Conservation (phyloP, 306 rosid genomes). For the Citrullus amarus region DNA sequence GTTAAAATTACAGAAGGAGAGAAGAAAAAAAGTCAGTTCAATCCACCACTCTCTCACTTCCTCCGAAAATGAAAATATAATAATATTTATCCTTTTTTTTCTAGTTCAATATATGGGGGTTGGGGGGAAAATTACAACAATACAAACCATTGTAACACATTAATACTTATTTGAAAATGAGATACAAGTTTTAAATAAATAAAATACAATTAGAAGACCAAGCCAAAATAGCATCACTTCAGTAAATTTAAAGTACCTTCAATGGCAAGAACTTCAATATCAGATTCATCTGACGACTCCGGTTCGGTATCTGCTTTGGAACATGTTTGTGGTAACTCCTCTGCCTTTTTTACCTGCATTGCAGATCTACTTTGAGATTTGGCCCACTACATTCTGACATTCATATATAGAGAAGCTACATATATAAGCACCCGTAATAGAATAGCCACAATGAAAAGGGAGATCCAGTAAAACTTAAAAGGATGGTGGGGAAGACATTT, state of each 20-base stretch:
- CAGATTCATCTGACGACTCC: conserved; percentile 28
- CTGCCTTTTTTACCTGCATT: conserved; percentile 57
- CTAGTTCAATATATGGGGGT: too few species aligned
- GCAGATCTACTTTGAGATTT: conserved; percentile 14
- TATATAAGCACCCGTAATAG: neutral
- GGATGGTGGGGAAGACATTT: neutral
- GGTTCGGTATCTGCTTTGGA: conserved; percentile 26
- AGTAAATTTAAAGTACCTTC: conserved; percentile 31
- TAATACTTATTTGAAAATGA: too few species aligned
- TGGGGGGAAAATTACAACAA: too few species aligned
- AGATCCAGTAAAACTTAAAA: neutral
- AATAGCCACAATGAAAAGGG: neutral
- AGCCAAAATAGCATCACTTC: neutral
- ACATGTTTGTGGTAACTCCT: conserved; percentile 20
- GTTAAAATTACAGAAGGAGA: too few species aligned
- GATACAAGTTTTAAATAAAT: too few species aligned
- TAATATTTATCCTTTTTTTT: too few species aligned
- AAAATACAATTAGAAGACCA: neutral
- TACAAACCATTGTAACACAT: too few species aligned
- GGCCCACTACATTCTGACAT: neutral
- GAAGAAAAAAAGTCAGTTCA: too few species aligned
- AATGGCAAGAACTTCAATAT: conserved; percentile 17
- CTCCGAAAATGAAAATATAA: too few species aligned
- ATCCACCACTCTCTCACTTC: too few species aligned
- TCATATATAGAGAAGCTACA: neutral